These are phyloP conservation scores for Trichoderma reesei DNA, from an alignment of 495 filamentous ascomycete species.

Conservation along the genomic window DNA sequence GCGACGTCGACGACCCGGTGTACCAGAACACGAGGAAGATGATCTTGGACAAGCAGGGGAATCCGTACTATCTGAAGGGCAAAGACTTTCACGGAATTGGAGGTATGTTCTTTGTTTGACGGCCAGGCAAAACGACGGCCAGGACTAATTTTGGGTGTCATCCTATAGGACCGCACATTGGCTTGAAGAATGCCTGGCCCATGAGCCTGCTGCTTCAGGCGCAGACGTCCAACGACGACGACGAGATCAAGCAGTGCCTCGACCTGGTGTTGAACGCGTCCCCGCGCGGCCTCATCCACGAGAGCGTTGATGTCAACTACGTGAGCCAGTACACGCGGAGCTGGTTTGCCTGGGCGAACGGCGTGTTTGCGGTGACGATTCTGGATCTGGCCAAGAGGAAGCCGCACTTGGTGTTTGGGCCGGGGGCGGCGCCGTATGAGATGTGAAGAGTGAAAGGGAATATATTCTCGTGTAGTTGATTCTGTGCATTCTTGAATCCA, in stretches of 20 bases:
- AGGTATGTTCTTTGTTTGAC: slow-evolving; percentile 34
- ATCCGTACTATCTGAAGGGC: slow-evolving; percentile 83
- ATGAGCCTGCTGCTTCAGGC: slow-evolving; percentile 89
- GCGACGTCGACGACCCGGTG: slow-evolving; percentile 50
- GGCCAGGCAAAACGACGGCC: not conserved
- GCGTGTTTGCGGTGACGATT: slow-evolving; percentile 89
- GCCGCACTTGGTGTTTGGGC: slow-evolving; percentile 77
- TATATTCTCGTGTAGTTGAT: not conserved
- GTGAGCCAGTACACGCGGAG: slow-evolving; percentile 67
- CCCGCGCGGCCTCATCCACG: slow-evolving; percentile 74
- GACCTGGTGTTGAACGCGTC: slow-evolving; percentile 64
- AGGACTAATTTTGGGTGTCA: not conserved
- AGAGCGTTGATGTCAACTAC: slow-evolving; percentile 79
- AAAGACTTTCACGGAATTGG: slow-evolving; percentile 80
- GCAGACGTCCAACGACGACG: slow-evolving; percentile 78
- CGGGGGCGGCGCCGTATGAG: slow-evolving; percentile 39
- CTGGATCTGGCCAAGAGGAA: slow-evolving; percentile 78
- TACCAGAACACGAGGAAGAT: slow-evolving; percentile 91
- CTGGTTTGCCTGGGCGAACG: slow-evolving; percentile 99
- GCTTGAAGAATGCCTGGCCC: slow-evolving; percentile 87
- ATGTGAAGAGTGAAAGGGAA: slow-evolving; percentile 13
- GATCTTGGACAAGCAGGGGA: slow-evolving; percentile 67
- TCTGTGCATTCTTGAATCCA: not conserved
- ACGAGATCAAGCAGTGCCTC: slow-evolving; percentile 66
- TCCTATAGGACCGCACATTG: slow-evolving; percentile 51